These are phyloP conservation scores for Neurospora hispaniola DNA, from an alignment of 495 filamentous ascomycete genomes.

Conservation along the genomic window DNA sequence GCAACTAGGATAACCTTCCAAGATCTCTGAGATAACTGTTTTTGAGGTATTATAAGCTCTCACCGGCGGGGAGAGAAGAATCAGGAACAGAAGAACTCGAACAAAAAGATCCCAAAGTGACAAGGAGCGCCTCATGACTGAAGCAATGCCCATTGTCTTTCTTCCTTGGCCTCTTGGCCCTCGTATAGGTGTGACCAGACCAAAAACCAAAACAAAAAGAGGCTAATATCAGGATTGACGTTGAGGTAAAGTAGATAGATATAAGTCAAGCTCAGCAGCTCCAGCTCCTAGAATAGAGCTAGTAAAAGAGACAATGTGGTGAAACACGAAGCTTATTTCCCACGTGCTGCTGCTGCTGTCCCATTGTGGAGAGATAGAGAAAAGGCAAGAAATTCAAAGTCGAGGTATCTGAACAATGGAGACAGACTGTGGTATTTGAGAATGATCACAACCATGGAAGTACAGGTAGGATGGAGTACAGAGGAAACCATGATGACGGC, in stretches of 20 bases:
- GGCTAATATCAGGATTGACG: neutral
- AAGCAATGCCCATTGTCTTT: neutral
- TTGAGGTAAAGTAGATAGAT: neutral
- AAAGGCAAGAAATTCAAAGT: neutral
- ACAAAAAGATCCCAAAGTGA: neutral
- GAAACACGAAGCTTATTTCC: neutral
- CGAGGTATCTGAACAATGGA: neutral
- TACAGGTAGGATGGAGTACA: neutral
- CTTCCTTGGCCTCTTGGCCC: neutral
- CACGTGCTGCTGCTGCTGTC: neutral
- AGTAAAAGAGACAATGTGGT: neutral
- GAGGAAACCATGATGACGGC: neutral
- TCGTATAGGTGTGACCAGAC: neutral
- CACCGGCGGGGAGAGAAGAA: neutral
- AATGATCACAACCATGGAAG: neutral
- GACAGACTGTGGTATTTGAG: neutral
- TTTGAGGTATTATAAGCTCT: neutral
- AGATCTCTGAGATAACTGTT: neutral
- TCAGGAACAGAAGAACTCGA: neutral
- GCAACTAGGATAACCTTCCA: neutral
- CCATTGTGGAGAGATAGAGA: neutral
- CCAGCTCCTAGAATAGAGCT: neutral
- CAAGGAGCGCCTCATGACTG: neutral
- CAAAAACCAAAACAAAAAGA: neutral
- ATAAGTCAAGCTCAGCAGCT: neutral